Evolutionary conservation across 352 stramenopile genomes (phyloP), one percentile per base, ranked within the genome.

Genomic region (Blastocystis sp.): DNA sequence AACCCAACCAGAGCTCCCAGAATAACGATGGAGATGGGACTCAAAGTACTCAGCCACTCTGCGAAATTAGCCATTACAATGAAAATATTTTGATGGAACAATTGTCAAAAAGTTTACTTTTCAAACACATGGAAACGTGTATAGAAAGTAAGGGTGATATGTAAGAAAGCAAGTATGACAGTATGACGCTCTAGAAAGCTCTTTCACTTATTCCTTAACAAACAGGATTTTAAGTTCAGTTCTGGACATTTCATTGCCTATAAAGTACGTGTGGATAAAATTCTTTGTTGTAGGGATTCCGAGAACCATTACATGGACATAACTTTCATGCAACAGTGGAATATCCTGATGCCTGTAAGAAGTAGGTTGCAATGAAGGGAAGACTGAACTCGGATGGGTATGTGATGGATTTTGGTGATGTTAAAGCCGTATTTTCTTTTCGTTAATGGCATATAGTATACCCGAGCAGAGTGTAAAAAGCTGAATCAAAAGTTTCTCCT

Each of bases 211-310:
- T 84, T 84, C 53, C 73, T 84, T 34, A 84, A 84, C 53, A 84
- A 84, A 68, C 73, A 64, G 3, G 73, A 84, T 18, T 84, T 84
- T 53, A 84, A 84, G 26, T 84, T 84, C 39, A 84, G 73, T 47
- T 84, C 73, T 18, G 73, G 73, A 15, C 73, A 84, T 84, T 84
- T 84, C 26, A 84, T 84, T 64, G 73, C 73, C 7, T 84, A 84
- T 53, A 64, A 84, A 29, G 73, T 84, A 26, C 2, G 1, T 39
- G 2, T 13, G 7, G 8, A n/a, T 6, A 34, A 47, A 6, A 55
- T 45, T 4, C 26, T 66, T 20, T 69, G 26, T 13, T n/a, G 13
- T 26, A 84, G 73, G 73, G 73, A 54, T 84, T 84, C 47, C 73
- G 73, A n/a, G 73, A 84, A 43, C 73, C 73, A 11, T 53, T 84